A percentile compares a stretch with the other conserved stretches of the same genome.
These are phyloP conservation scores for Zygotorulaspora danielsina DNA, from an alignment of 805 yeast genomes.

Conservation along the genomic window DNA sequence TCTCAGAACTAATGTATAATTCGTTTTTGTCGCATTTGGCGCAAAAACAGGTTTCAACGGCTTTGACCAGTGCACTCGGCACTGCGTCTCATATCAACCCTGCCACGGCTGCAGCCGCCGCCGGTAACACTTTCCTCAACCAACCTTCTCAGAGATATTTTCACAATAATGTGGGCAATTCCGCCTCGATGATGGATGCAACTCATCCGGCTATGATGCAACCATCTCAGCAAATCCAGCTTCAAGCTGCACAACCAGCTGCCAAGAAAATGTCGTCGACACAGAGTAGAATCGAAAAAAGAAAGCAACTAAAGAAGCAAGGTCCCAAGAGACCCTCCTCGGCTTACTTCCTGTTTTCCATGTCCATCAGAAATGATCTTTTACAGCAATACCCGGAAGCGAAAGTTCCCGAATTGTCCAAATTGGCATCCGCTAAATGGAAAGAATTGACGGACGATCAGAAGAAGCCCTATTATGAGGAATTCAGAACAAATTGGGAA, in stretches of 20 bases:
- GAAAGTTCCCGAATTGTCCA: slow-evolving; percentile 41
- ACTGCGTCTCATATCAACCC: slow-evolving; percentile 22
- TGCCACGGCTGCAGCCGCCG: slow-evolving; percentile 23
- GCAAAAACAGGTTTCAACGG: slow-evolving; percentile 28
- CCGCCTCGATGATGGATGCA: slow-evolving; percentile 25
- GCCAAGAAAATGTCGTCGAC: slow-evolving; percentile 35
- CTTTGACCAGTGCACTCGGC: slow-evolving; percentile 17
- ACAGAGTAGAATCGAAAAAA: slow-evolving; percentile 36
- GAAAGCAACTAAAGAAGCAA: slow-evolving; percentile 35
- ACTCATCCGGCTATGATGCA: slow-evolving; percentile 24
- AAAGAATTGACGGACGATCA: slow-evolving; percentile 69
- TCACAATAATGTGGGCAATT: slow-evolving; percentile 21
- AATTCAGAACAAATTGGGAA: slow-evolving; percentile 36
- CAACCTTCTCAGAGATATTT: slow-evolving; percentile 30
- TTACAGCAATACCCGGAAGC: slow-evolving; percentile 35
- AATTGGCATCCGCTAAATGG: slow-evolving; percentile 88
- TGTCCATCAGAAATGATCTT: slow-evolving; percentile 33
- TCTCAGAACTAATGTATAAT: slow-evolving; percentile 35
- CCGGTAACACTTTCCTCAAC: slow-evolving; percentile 20
- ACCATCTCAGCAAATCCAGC: slow-evolving; percentile 21
- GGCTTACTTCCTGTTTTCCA: slow-evolving; percentile 37
- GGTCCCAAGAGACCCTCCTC: slow-evolving; percentile 39
- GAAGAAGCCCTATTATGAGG: slow-evolving; percentile 75
- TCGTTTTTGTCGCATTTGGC: slow-evolving; percentile 33
- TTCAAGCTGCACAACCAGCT: slow-evolving; percentile 17